A percentile compares a stretch with the other conserved stretches of the same genome.
Evolutionary conservation across 2,329 filamentous ascomycete genomes (phyloP).

Genomic region (Tolypocladium nubicola): DNA sequence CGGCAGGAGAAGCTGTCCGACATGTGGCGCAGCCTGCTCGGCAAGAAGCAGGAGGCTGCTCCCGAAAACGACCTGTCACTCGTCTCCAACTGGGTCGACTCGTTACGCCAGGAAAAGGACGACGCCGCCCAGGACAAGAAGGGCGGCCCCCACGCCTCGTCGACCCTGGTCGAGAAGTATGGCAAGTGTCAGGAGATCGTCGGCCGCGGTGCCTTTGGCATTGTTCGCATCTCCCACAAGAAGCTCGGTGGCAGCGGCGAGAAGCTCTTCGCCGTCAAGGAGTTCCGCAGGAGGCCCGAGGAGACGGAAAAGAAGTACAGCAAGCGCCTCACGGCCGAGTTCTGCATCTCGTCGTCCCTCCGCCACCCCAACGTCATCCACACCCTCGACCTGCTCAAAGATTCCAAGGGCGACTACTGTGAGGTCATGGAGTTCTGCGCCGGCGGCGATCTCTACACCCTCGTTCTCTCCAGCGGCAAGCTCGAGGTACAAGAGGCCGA

Average conservation of each 20-base stretch:
- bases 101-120: slow-evolving; percentile 80
- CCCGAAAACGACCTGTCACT: slow-evolving; percentile 78
- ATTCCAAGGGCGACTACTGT: slow-evolving; percentile 94
- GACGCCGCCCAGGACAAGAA: slow-evolving; percentile 68
- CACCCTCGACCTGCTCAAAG: slow-evolving; percentile 88
- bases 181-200: slow-evolving; percentile 97
- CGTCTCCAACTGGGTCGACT: slow-evolving; percentile 93
- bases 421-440: slow-evolving; percentile 99
- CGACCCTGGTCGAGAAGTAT: slow-evolving; percentile 85
- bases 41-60: slow-evolving; percentile 66
- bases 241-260: slow-evolving; percentile 72
- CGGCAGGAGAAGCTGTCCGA: slow-evolving; percentile 91
- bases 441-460: slow-evolving; percentile 87
- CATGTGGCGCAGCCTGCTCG: slow-evolving; percentile 79
- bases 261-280: slow-evolving; percentile 94
- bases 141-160: slow-evolving; percentile 57
- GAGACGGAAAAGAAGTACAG: slow-evolving; percentile 97
- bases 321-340: slow-evolving; percentile 92
- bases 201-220: slow-evolving; percentile 90
- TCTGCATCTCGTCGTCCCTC: slow-evolving; percentile 94
- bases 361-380: slow-evolving; percentile 97
- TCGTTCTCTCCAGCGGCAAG: slow-evolving; percentile 84
- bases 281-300: slow-evolving; percentile 87
- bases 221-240: slow-evolving; percentile 96
- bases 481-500: slow-evolving; percentile 89